Evolutionary conservation across 805 yeast genomes (phyloP).

Genomic region (Scheffersomyces stipitis): DNA sequence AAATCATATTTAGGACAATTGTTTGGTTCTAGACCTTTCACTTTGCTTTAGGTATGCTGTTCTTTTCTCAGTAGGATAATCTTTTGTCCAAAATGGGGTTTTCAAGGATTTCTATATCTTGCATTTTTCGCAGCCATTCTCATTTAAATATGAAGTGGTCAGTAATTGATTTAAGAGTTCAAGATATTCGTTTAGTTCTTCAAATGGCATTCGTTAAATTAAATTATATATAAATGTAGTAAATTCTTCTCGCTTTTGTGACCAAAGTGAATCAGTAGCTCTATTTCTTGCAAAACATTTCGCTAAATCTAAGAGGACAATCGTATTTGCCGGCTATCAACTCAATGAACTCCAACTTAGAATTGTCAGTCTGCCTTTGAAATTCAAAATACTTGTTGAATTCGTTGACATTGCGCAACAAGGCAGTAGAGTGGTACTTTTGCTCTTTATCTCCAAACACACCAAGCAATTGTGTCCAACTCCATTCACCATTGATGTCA

Average conservation of each 20-base stretch:
- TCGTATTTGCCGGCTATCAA: constrained; percentile 27
- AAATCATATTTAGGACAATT: too few relatives aligned
- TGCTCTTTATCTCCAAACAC: constrained; percentile 55
- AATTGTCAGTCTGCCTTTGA: constrained; percentile 3
- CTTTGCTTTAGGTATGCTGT: too few relatives aligned
- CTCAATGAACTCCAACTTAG: constrained; percentile 25
- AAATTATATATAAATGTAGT: too few relatives aligned
- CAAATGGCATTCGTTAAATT: too few relatives aligned
- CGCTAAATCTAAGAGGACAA: constrained; percentile 22
- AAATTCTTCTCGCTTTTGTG: neutral
- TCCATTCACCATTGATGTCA: constrained; percentile 80
- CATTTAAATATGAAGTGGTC: too few relatives aligned
- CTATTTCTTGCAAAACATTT: neutral
- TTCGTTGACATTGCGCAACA: constrained; percentile 17
- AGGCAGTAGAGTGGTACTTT: constrained; percentile 21
- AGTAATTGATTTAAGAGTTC: too few relatives aligned
- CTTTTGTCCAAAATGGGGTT: too few relatives aligned
- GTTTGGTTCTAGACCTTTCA: too few relatives aligned
- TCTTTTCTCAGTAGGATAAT: too few relatives aligned
- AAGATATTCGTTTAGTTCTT: too few relatives aligned
- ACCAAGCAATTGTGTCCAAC: constrained; percentile 69
- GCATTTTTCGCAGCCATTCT: constrained; percentile 2
- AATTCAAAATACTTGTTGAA: constrained; percentile 15
- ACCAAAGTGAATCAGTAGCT: neutral
- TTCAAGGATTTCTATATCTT: too few relatives aligned